Evolutionary conservation across 441 rosid genomes (phyloP), one percentile per base, ranked within the genome.

Genomic region (Omphalea diandra): DNA sequence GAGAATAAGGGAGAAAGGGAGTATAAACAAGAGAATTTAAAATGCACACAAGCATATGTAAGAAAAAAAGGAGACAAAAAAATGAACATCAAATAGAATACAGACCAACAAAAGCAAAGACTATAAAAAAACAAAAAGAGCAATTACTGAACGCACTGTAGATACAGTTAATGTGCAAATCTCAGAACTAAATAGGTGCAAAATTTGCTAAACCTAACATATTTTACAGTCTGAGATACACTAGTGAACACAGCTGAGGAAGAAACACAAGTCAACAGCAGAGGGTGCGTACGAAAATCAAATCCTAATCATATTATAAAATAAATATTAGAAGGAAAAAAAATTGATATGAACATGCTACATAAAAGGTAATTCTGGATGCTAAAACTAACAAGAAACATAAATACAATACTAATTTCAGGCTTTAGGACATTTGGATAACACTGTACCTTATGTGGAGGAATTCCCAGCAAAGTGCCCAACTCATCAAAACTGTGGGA

Each of bases 401-500:
- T 1, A 32, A 8, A 24, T 17, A 24, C 44, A 24, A 36, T 12
- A 46, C 5, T 11, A 65, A 11, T 12, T 57, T 31, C 3, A 36
- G 17, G 27, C 46, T 44, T 56, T 2, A n/a, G 12, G 35, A 56
- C 41, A 27, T 17, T 26, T 35, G 20, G 35, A 58, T 58, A 54
- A 24, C 52, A 62, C 41, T 58, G 63, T 76, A 93, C 98, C 96
- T 96, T 93, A 20, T 83, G 86, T n/a, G 98, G 91, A 69, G 90
- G 87, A 80, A 93, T 96, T 43, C 96, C 99, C 72, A 96, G 83
- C 79, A 96, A 83, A 77, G 98, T 91, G 71, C 99, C 99, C 81
- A 93, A 79, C 84, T 96, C 99, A 26, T 86, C 96, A 83, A 96
- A 96, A 83, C 98, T 93, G 66, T 14, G 47, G 32, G 55, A 79